Evolutionary conservation across 2,329 filamentous ascomycete species (phyloP), one percentile per base, ranked within the genome.

Genomic region (Trichoderma sp.): DNA sequence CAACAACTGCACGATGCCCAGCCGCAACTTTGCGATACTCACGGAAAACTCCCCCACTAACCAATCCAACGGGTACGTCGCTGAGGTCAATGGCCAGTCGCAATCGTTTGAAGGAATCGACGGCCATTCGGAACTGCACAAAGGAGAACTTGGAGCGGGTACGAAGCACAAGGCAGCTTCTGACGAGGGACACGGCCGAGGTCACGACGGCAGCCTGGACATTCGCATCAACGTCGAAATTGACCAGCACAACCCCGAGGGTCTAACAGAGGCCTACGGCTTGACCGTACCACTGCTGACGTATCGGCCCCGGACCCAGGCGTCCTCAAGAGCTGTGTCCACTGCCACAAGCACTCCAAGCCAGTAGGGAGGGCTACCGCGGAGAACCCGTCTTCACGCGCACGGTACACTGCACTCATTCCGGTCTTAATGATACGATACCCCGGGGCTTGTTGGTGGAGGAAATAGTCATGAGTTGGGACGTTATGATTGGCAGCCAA

Each of bases 21-120:
- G 93, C 71, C 89, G 95, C 27, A 99, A 99, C 78, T 99, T 92
- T 85, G 94, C 94, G 74, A 90, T 92, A 50, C 89, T 99, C 69
- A 91, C 92, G 19, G 92, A 97, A 77, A 97, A 97, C 78, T 88
- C 89, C n/a, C 92, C 86, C 56, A 83, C 84, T 73, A 73, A 50
- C 7, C 45, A 70, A 13, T 64, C 68, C 15, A 76, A 76, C 35
- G 74, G 72, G 71, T 70, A 74, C 22, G 65, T 75, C 27, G 68
- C 68, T 7, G 72, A 73, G 39, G 65, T 64, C 5, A 71, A 72
- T 27, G 68, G 57, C 6, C 67, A 70, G 19, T 59, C 70, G 22
- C 70, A 69, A 19, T 74, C 75, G 2, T 82, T 82, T 66, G 48
- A 71, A 15, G 80, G 84, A 69, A 88, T 87, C 68, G 83, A 93